Evolutionary conservation across 2,329 filamentous ascomycete species (phyloP).

Genomic region (Beauveria scarabaeidicola): DNA sequence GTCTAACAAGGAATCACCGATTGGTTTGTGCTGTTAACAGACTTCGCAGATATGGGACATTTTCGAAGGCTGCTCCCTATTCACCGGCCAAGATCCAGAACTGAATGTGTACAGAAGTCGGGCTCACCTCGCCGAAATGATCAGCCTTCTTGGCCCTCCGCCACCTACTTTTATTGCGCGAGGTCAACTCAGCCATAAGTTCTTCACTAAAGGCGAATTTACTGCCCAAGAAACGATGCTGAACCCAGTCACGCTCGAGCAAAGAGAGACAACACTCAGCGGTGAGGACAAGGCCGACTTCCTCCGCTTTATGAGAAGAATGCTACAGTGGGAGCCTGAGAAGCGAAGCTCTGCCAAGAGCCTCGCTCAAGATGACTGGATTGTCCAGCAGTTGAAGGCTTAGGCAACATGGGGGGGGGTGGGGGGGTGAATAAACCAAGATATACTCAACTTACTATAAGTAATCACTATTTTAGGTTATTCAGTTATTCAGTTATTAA

Average conservation of each 20-base stretch:
- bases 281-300: conserved; percentile 23
- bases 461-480: too few species aligned
- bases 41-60: conserved; percentile 37
- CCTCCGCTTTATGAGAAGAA: conserved; percentile 27
- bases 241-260: conserved; percentile 24
- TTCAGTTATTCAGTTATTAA: too few species aligned
- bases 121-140: conserved; percentile 41
- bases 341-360: neutral
- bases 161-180: conserved; percentile 26
- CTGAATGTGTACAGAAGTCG: conserved; percentile 30
- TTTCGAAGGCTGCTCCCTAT: conserved; percentile 37
- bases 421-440: too few species aligned
- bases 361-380: conserved; percentile 7
- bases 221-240: neutral
- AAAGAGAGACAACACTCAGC: conserved; percentile 29
- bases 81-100: conserved; percentile 31
- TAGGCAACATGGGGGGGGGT: too few species aligned
- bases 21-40: neutral
- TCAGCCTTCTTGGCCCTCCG: conserved; percentile 35
- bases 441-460: too few species aligned
- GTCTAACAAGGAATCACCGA: neutral
- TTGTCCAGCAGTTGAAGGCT: neutral
- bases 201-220: conserved; percentile 29
- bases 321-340: conserved; percentile 29
- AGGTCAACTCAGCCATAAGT: conserved; percentile 25